Base-by-base conservation (phyloP, 306 rosid species). In the Comarum palustre region DNA sequence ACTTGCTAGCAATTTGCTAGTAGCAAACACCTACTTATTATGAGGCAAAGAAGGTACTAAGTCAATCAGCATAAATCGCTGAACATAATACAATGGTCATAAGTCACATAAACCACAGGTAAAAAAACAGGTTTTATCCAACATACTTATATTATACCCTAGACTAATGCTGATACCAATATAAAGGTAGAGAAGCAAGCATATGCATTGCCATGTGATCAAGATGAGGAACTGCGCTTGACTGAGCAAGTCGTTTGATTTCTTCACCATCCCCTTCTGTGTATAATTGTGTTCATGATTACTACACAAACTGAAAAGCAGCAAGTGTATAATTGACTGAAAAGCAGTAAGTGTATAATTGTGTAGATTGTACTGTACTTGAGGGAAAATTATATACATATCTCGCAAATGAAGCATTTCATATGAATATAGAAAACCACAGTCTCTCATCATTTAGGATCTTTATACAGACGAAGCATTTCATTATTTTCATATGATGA, bases 221-320 rank as follows among this genome's bases (percentile, higher is more conserved):
- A 79, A 94, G 97, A 84, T 94, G 83, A 75, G 94, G 77, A 77
- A 94, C 72, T 58, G 86, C 25, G 65, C 91, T 82, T 6, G 97
- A 91, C 73, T 85, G 93, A 73, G 83, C 89, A 71, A 88, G 32
- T 8, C 85, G 89, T 81, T 89, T 88, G 78, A 94, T 91, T 84
- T 94, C 97, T 85, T 94, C 97, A 57, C 79, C 69, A 57, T 91
- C 87, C 59, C 98, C 98, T 59, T 87, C 96, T 1, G 68, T 74
- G 81, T 91, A 94, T 14, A 92, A 81, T 85, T 87, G 54, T 90
- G 91, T 41, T 75, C 82, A 52, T 94, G 97, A 78, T 94, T 96
- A 61, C 90, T 94, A 61, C 84, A 82, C 71, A 84, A 54, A n/a
- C n/a, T n/a, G n/a, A 83, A 94, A 94, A n/a, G 92, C 92, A 60